Base-by-base conservation (phyloP, 768 basidiomycete species). In the Pleurotus ostreatus region DNA sequence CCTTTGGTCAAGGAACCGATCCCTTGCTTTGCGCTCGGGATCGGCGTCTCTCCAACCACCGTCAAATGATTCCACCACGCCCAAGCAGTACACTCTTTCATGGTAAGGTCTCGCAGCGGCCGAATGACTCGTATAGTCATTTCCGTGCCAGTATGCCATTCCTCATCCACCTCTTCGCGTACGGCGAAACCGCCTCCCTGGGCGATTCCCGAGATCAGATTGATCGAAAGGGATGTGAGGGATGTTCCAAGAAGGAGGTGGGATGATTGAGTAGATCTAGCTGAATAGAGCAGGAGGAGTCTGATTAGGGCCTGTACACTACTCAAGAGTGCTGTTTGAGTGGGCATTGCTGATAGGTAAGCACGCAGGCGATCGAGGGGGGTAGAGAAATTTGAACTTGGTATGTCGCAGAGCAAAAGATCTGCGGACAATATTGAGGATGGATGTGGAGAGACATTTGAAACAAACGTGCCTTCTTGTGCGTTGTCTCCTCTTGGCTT, bases 161-260 rank as follows among this genome's bases (percentile, higher is more conserved):
- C 84, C 65, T 92, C 91, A 62, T 84, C 79, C 16, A 79, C 74
- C 61, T 90, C 86, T 63, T 88, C 84, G 11, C 71, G 76, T 11
- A 92, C 77, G 2, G 79, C 74, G 67, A 85, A 89, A 0, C 92
- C 92, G 2, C 84, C 83, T 11, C 92, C 92, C 66, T 88, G 86
- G 0, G 88, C 78, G 44, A 93, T 83, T 9, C 80, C 82, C 2
- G 88, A 84, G 56, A 92, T 86, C 18, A 92, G 70, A 18, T 82
- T 80, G 30, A 92, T 78, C 0, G 91, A 89, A 0, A 93, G 73
- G 0, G 85, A 83, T 1, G 92, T 92, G n/a, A 92, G 71, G 1
- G 84, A 86, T 12, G 89, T 87, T 59, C 92, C 92, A 11, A 92
- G 77, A 12, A 92, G 74, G 13, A 93, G 74, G 66, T 93, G 90